phyloP scores from a whole-genome alignment of 768 basidiomycete genomes.

The Amanita brunnescens region DNA sequence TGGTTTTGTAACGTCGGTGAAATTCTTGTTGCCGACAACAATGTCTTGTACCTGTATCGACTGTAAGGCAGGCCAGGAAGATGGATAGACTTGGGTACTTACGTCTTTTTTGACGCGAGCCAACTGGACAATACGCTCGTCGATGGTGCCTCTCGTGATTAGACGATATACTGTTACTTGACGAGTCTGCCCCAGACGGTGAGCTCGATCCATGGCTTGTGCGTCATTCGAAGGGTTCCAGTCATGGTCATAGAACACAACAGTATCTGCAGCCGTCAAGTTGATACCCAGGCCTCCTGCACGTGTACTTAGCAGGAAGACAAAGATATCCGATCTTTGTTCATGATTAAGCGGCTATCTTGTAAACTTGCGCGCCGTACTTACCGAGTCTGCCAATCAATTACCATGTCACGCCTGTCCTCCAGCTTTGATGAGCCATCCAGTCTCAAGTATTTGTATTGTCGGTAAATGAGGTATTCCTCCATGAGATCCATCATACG shows the following conservation, averaged over 20 bases:
- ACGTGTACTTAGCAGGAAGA: constrained; percentile 85
- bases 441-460: constrained; percentile 89
- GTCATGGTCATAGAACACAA: constrained; percentile 91
- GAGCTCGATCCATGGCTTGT: constrained; percentile 97
- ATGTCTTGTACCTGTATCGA: constrained; percentile 82
- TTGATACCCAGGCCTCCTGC: constrained; percentile 98
- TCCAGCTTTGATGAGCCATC: constrained; percentile 94
- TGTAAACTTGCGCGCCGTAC: constrained; percentile 13
- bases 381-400: constrained; percentile 96
- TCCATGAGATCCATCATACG: constrained; percentile 99
- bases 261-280: constrained; percentile 91
- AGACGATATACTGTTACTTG: constrained; percentile 96
- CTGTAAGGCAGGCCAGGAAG: not conserved
- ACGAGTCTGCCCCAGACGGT: constrained; percentile 92
- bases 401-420: constrained; percentile 97
- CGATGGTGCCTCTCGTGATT: constrained; percentile 89
- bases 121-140: constrained; percentile 94
- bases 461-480: constrained; percentile 94
- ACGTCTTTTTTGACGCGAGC: constrained; percentile 97
- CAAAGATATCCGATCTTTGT: constrained; percentile 74
- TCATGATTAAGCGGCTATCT: constrained; percentile 1
- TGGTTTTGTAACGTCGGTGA: constrained; percentile 88
- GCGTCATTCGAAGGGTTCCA: constrained; percentile 98
- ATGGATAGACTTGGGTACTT: constrained; percentile 16
- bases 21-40: constrained; percentile 94